Evolutionary conservation across 805 yeast species (phyloP), one percentile per base, ranked within the genome.

Genomic region (Kregervanrija pseudodelftensis): DNA sequence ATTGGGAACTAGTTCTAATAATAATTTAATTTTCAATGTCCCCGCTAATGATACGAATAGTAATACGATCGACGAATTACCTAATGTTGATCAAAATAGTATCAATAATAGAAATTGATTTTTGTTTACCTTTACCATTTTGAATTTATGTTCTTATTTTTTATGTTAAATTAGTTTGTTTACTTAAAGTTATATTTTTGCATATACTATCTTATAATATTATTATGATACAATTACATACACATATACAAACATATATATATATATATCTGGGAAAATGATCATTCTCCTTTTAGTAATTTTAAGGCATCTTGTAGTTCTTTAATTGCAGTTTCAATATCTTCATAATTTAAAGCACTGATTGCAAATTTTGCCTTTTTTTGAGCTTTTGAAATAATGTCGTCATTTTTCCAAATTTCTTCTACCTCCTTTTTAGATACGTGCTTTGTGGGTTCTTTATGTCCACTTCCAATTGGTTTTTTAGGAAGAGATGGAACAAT

Each of bases 331-430:
- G 91, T 85, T 3, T 60, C 71, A 33, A 76, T 64, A 54, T 85
- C 95, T 49, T 85, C 91, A 58, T 83, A 85, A 57, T 83, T 83
- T 57, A 85, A 68, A 0, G 95, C 93, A 45, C 88, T 80, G 7
- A 83, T 78, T 2, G 89, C 91, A 59, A 80, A 85, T 57, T 78
- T 82, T 31, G 90, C 85, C 48, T 72, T 74, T 53, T 79, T 82
- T 55, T 84, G 91, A 1, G 82, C 77, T 52, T 73, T 68, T 9
- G 77, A 57, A 15, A 83, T 78, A 39, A 71, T 66, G 43, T 77
- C 85, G 16, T 80, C 74, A 12, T 70, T 67, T 46, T 74, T 72
- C 56, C 84, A 60, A 45, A 83, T 74, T 13, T 66, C 56, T n/a
- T 63, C 55, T 12, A 83, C 66, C 38, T 75, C 70, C 10, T 65